Base-by-base conservation (phyloP, 345 rosid species). In the Salix viminalis region DNA sequence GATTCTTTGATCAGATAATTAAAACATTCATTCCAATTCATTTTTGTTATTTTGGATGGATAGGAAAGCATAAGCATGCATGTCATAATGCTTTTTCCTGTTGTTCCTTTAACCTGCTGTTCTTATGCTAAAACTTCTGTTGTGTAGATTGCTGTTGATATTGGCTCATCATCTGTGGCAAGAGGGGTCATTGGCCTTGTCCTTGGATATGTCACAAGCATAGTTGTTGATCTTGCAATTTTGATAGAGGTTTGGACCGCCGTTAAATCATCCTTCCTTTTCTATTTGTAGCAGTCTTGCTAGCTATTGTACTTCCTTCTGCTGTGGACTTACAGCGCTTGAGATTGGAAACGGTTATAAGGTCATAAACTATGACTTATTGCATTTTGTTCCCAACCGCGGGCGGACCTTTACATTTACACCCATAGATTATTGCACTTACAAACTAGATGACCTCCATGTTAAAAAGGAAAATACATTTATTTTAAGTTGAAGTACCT, bases 151-250 rank as follows among this genome's bases (percentile, higher is more conserved):
- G 99, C 93, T 82, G 99, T 96, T 75, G 98, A 92, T 83, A 93
- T 96, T 73, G 99, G 98, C 76, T 78, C 99, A 75, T 96, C 99
- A n/a, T 91, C 99, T 14, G 99, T 96, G n/a, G 99, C 99, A 28
- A 87, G 93, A 42, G 61, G 97, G 75, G 94, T 96, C 75, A 87
- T 96, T 41, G 97, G 98, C 71, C 91, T 93, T 65, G 98, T 96
- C 76, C 94, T 96, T 58, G 98, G 99, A 82, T 93, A 92, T 36
- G 92, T 93, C 73, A 96, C 99, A n/a, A 93, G 97, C 85, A 83
- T 96, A 74, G 92, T 93, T 76, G 98, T 96, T 69, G 98, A 96
- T 82, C 97, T 96, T 19, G 97, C 97, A 56, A 92, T 96, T 82
- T 85, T 96, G 75, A 77, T 96, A 41, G 99, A 96, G 99, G 99